Evolutionary conservation across 2,329 filamentous ascomycete genomes (phyloP), one percentile per base, ranked within the genome.

Genomic region (Talaromyces funiculosus): DNA sequence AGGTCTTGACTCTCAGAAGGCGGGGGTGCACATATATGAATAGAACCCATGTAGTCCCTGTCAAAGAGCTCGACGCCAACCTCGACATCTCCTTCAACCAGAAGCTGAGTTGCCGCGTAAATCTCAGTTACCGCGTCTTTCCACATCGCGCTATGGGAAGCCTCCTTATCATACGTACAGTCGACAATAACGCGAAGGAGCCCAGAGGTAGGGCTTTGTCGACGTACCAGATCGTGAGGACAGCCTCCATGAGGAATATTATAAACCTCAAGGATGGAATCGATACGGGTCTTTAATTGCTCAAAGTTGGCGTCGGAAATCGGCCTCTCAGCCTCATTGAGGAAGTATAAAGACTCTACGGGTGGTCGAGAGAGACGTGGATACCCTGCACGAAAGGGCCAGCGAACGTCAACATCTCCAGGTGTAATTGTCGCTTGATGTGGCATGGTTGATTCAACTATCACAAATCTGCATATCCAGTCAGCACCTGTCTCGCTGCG

Each of bases 351-450:
- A 14, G 57, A 24, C n/a, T 3, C 12, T 6, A 59, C 57, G 12
- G 57, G 31, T 26, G 47, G 57, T 16, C 24, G 47, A 53, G 26
- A 38, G 57, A 59, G 57, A 12, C 57, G 49, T 35, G 57, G 57
- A 54, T 59, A 59, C 16, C 57, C 57, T 43, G 57, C 57, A 18
- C 57, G 57, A 42, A 26, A 59, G 16, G 57, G 57, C 49, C 57
- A 59, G 10, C 47, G 57, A 31, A 20, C 29, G 47, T 59, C 57
- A 4, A 59, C 57, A 35, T 59, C 47, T 42, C 42, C 47, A 37
- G 26, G 43, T 22, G 43, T 49, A 22, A 53, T 20, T 35, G 47
- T 54, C n/a, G 31, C 40, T 33, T 40, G 42, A 45, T 9, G 22
- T 24, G 43, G 43, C 43, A 49, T 49, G 22, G 22, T 49, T 29